A percentile compares a stretch with the other conserved stretches of the same genome.
These are phyloP conservation scores for Metschnikowia arizonensis DNA, from an alignment of 805 yeast genomes.

Conservation along the genomic window DNA sequence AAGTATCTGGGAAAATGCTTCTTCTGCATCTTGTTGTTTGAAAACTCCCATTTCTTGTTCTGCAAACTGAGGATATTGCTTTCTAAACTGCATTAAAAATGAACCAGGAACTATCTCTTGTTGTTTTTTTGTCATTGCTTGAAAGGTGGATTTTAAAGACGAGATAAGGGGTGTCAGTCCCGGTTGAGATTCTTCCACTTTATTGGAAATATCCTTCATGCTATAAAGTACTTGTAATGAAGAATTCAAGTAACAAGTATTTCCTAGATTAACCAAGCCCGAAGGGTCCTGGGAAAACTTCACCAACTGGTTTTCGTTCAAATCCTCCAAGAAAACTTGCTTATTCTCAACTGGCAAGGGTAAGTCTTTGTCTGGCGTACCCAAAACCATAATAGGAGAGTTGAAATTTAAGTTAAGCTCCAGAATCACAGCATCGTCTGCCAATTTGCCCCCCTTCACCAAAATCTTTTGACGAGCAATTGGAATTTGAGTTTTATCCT, in stretches of 20 bases:
- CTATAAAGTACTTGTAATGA: constrained; percentile 56
- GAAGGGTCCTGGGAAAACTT: constrained; percentile 48
- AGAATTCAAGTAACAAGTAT: constrained; percentile 74
- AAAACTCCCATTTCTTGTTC: constrained; percentile 72
- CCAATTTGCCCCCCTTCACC: constrained; percentile 83
- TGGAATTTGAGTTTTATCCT: constrained; percentile 76
- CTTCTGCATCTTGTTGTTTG: constrained; percentile 98
- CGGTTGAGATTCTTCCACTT: constrained; percentile 14
- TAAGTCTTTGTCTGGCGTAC: constrained; percentile 73
- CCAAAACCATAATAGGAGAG: constrained; percentile 80
- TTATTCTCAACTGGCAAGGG: constrained; percentile 50
- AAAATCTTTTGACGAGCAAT: constrained; percentile 84
- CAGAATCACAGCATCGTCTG: constrained; percentile 58
- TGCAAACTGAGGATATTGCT: constrained; percentile 80
- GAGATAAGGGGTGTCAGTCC: constrained; percentile 20
- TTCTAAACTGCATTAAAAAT: constrained; percentile 62
- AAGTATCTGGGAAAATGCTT: constrained; percentile 79
- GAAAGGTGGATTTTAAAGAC: constrained; percentile 43
- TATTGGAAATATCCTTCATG: constrained; percentile 40
- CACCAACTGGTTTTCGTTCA: constrained; percentile 43
- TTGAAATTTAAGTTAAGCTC: constrained; percentile 56
- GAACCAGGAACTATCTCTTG: constrained; percentile 61
- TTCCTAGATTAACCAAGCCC: constrained; percentile 68
- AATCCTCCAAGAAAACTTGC: constrained; percentile 66
- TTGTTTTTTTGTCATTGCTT: constrained; percentile 42